Conservation (phyloP, 2,329 filamentous ascomycete species). For the Xylariaceae sp. region DNA sequence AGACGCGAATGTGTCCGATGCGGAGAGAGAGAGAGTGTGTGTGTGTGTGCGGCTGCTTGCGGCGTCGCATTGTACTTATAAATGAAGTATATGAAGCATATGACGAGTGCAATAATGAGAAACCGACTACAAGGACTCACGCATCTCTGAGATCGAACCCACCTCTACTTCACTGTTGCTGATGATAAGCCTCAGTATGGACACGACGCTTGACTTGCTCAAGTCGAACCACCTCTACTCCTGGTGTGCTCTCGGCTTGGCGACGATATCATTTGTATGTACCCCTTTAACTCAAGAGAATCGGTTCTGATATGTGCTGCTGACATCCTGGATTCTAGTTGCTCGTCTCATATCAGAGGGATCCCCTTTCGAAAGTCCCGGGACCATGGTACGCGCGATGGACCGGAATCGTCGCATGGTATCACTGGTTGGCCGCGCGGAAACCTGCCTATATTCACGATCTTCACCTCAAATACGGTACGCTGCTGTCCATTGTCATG, state of each 20-base stretch:
- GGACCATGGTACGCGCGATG: conserved; percentile 23
- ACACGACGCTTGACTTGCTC: not conserved
- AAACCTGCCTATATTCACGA: conserved; percentile 22
- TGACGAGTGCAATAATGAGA: no score
- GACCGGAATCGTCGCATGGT: conserved; percentile 13
- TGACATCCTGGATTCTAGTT: conserved; percentile 1
- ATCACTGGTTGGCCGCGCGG: conserved; percentile 10
- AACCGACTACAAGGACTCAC: no score
- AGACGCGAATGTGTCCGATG: no score
- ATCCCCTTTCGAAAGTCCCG: conserved; percentile 18
- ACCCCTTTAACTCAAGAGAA: no score
- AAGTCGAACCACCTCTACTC: conserved; percentile 7
- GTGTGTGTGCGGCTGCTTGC: no score
- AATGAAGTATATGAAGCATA: no score
- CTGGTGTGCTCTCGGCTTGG: conserved; percentile 8
- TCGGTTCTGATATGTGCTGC: not conserved
- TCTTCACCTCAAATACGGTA: conserved; percentile 30
- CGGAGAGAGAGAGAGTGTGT: no score
- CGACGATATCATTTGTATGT: conserved; percentile 15
- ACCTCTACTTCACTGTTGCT: not conserved
- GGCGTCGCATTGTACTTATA: no score
- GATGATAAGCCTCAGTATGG: conserved; percentile 2
- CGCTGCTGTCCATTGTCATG: not conserved
- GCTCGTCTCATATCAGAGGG: conserved; percentile 2
- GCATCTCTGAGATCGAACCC: not conserved